These are phyloP conservation scores for Dimargaris cristalligena DNA, from an alignment of 192 early-diverging fungal species.

Conservation along the genomic window DNA sequence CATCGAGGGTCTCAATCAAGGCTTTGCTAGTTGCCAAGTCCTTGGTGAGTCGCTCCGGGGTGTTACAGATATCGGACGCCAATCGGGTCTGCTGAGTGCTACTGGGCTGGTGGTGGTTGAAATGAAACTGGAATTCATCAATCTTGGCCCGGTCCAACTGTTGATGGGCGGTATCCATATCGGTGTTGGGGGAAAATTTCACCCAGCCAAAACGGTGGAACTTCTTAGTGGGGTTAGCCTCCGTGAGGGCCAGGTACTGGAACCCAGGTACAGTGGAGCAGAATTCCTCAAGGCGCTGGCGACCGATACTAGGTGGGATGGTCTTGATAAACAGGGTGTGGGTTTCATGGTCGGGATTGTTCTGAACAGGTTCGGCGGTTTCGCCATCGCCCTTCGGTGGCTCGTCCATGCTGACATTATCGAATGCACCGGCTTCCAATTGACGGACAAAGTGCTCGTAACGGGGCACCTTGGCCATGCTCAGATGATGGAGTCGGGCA, in stretches of 20 bases:
- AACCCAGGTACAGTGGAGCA: slow-evolving; percentile 54
- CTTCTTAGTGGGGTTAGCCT: slow-evolving; percentile 67
- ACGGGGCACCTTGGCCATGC: slow-evolving; percentile 31
- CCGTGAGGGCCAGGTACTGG: slow-evolving; percentile 66
- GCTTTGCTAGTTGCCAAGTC: slow-evolving; percentile 50
- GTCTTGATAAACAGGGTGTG: slow-evolving; percentile 62
- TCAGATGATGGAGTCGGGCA: slow-evolving; percentile 30
- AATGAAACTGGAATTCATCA: slow-evolving; percentile 32
- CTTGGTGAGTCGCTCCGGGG: slow-evolving; percentile 45
- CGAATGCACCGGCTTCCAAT: slow-evolving; percentile 52
- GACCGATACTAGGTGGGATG: slow-evolving; percentile 49
- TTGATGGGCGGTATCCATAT: slow-evolving; percentile 52
- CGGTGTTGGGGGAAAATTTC: slow-evolving; percentile 68
- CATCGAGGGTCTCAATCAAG: slow-evolving; percentile 39
- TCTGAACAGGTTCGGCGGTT: no score
- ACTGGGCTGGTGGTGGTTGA: slow-evolving; percentile 23
- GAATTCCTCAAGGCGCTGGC: slow-evolving; percentile 46
- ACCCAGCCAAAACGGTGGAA: slow-evolving; percentile 88
- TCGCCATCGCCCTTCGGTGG: slow-evolving; percentile 17
- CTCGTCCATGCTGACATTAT: slow-evolving; percentile 41
- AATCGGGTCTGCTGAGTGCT: slow-evolving; percentile 25
- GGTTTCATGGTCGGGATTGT: slow-evolving; percentile 22
- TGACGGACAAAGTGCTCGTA: slow-evolving; percentile 43
- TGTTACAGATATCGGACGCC: slow-evolving; percentile 55
- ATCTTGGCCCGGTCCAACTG: slow-evolving; percentile 39